Conservation (phyloP, 768 basidiomycete species). For the Lepiota venenata region DNA sequence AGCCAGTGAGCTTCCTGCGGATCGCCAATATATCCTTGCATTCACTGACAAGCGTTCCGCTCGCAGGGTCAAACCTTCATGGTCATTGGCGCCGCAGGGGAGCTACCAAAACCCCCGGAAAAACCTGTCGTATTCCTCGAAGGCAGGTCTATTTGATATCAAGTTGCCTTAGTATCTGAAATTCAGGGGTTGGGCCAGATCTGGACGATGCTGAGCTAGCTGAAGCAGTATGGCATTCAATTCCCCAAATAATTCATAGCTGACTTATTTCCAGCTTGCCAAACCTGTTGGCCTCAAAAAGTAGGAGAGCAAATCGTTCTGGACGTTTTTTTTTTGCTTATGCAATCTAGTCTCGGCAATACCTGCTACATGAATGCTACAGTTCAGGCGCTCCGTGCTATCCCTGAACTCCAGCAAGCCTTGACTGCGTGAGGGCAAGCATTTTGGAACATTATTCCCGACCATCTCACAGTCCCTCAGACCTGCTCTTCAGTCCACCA, state of each 20-base stretch:
- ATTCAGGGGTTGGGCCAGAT: constrained; percentile 40
- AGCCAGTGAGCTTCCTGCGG: constrained; percentile 51
- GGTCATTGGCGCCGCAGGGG: constrained; percentile 92
- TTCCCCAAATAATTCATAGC: constrained; percentile 3
- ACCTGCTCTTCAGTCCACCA: constrained; percentile 34
- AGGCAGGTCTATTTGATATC: constrained; percentile 31
- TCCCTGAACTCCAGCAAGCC: constrained; percentile 83
- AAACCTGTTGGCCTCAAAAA: constrained; percentile 83
- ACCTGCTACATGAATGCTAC: constrained; percentile 99
- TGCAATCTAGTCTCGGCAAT: constrained; percentile 64
- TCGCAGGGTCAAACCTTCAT: constrained; percentile 82
- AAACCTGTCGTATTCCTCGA: constrained; percentile 82
- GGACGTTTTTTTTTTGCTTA: background rate
- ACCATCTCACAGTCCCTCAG: constrained; percentile 17
- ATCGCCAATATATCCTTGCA: background rate
- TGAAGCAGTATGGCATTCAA: constrained; percentile 56
- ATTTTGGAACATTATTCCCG: background rate
- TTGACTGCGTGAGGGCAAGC: constrained; percentile 47
- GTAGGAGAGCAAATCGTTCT: constrained; percentile 28
- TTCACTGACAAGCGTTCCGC: background rate
- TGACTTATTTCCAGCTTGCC: constrained; percentile 46
- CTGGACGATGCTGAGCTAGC: constrained; percentile 83
- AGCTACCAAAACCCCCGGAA: constrained; percentile 84
- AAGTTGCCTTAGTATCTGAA: background rate
- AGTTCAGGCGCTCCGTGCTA: constrained; percentile 87